Conservation (phyloP, 1,284 basidiomycete genomes). For the Naganishia albida region DNA sequence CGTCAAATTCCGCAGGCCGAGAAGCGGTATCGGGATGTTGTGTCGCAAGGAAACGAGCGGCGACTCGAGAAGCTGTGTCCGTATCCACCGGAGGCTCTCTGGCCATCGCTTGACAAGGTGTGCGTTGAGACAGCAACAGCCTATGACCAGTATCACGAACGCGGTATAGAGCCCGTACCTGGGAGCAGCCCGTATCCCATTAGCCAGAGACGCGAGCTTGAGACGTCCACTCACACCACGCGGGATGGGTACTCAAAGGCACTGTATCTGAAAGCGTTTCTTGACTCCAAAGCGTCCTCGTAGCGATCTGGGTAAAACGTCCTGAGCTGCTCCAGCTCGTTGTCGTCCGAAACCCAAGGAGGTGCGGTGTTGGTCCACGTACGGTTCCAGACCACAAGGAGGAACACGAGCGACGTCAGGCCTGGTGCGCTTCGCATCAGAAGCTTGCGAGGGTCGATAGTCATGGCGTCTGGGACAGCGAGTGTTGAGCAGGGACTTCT, state of each 20-base stretch:
- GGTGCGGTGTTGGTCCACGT: background rate
- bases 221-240: background rate
- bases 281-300: conserved; percentile 6
- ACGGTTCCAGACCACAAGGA: background rate
- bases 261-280: conserved; percentile 6
- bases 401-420: conserved; percentile 1
- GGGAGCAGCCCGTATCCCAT: too few relatives aligned
- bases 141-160: background rate
- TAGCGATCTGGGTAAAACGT: conserved; percentile 11
- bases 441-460: background rate
- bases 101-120: background rate
- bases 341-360: conserved; percentile 3
- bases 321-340: conserved; percentile 1
- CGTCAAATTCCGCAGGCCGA: background rate
- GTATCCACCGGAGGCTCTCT: background rate
- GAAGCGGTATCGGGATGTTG: conserved; percentile 11
- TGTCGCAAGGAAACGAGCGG: conserved; percentile 8
- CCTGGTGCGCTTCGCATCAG: background rate
- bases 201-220: background rate
- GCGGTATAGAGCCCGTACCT: background rate
- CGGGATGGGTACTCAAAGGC: conserved; percentile 7
- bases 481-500: background rate
- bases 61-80: conserved; percentile 9
- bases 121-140: background rate
- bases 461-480: background rate